Base-by-base conservation (phyloP, 306 rosid genomes). In the Vigna reflexopilosa region DNA sequence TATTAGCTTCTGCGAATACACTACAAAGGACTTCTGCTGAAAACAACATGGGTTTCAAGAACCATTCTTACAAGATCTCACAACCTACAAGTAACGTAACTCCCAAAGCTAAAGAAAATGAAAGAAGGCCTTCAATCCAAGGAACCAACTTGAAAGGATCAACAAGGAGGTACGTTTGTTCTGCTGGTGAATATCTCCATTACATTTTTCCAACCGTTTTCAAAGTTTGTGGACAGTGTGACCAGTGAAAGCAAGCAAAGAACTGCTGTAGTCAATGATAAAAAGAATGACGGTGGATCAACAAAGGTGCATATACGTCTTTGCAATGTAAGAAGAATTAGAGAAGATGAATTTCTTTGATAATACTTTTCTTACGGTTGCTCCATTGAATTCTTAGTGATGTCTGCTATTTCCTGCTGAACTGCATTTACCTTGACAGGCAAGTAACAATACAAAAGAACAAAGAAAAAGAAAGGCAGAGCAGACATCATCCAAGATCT, bases 381-480 rank as follows among this genome's bases (percentile, higher is more conserved):
- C 47, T 42, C 47, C 47, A 9, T 42, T 42, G 10, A 42, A 42
- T 42, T 42, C 13, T 2, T 42, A 42, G 12, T 42, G 47, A 9
- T 42, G 47, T 42, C 47, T 42, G 10, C 47, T 42, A 42, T 42
- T 42, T 42, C 47, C 47, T 42, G 47, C 1, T 9, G 47, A 42
- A 42, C 47, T 9, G 47, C 11, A 9, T 40, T 40, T 40, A 8
- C 45, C 0, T 42, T 42, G 47, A 63, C 81, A 87, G 93, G 89
- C 72, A 24, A 71, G 26, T n/a, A 42, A 61, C 4, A 77, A 81
- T 32, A 26, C 38, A 59, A 83, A 57, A 80, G 64, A 38, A 63
- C 85, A 73, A 71, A 85, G 66, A 70, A 89, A 63, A 74, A 83
- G 79, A 51, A 71, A 49, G 45, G 50, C 76, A 32, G 80, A 79